Conservation (phyloP, 2,329 filamentous ascomycete species). For the Scorias spongiosa region DNA sequence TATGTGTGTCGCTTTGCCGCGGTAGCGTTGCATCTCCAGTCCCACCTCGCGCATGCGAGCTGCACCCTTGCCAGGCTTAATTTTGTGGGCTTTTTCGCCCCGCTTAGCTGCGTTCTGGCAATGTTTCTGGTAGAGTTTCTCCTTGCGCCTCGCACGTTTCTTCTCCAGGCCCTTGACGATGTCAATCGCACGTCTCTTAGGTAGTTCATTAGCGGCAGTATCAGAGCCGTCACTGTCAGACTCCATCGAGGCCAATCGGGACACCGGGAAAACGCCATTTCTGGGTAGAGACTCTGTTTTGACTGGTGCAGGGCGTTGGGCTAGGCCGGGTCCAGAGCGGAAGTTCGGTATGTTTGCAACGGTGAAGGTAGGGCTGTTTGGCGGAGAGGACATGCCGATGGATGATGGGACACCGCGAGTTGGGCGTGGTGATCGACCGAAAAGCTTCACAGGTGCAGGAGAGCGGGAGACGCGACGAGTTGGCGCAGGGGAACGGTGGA, state of each 20-base stretch:
- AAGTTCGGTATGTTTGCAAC: conserved; percentile 27
- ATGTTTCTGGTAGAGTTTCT: conserved; percentile 82
- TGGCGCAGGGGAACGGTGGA: conserved; percentile 3
- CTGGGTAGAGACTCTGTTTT: conserved; percentile 80
- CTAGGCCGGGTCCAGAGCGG: conserved; percentile 28
- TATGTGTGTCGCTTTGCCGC: conserved; percentile 43
- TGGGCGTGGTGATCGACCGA: conserved; percentile 54
- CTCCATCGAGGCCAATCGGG: conserved; percentile 14
- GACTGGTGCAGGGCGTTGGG: conserved; percentile 48
- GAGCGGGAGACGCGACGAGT: not conserved
- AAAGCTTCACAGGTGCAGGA: not conserved
- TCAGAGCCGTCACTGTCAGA: conserved; percentile 23
- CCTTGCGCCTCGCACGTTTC: conserved; percentile 81
- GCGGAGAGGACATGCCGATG: conserved; percentile 46
- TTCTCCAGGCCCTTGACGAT: conserved; percentile 93
- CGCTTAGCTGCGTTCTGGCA: conserved; percentile 64
- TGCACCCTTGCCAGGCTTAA: conserved; percentile 70
- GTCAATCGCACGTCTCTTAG: conserved; percentile 85
- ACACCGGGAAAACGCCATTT: conserved; percentile 46
- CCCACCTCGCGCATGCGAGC: conserved; percentile 90
- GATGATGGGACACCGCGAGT: conserved; percentile 25
- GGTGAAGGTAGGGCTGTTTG: conserved; percentile 38
- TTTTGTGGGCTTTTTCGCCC: conserved; percentile 41
- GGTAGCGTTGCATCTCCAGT: conserved; percentile 69
- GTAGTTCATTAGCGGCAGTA: conserved; percentile 34